Conservation (phyloP, 108 stramenopile species). For the Skeletonema potamos region DNA sequence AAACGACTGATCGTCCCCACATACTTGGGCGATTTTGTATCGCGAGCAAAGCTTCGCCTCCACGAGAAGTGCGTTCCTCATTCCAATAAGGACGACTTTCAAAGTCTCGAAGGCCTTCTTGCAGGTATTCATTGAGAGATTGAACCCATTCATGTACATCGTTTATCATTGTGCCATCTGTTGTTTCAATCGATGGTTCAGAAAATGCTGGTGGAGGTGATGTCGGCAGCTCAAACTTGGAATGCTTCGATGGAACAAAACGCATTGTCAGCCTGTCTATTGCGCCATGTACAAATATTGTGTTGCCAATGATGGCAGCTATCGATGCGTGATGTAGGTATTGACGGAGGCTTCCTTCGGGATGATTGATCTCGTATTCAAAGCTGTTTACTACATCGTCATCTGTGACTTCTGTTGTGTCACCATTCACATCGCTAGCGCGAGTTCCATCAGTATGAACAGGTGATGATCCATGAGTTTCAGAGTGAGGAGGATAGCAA, state of each 20-base stretch:
- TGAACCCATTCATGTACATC: constrained; percentile 58
- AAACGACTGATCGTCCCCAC: constrained; percentile 69
- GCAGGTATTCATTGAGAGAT: constrained; percentile 46
- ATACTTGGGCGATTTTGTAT: constrained; percentile 61
- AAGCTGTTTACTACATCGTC: constrained; percentile 61
- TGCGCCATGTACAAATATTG: constrained; percentile 74
- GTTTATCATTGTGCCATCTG: constrained; percentile 23
- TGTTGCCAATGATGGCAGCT: constrained; percentile 55
- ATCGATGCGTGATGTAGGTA: constrained; percentile 55
- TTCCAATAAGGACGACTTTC: constrained; percentile 51
- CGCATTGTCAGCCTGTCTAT: constrained; percentile 51
- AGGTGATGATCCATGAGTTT: constrained; percentile 4
- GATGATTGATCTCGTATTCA: constrained; percentile 44
- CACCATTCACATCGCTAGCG: not conserved
- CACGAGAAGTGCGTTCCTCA: constrained; percentile 45
- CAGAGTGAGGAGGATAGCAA: constrained; percentile 10
- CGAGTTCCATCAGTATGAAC: not conserved
- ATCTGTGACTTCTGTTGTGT: constrained; percentile 36
- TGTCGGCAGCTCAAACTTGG: constrained; percentile 51
- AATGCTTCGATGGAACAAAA: constrained; percentile 49
- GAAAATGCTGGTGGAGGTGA: constrained; percentile 22
- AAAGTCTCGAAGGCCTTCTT: constrained; percentile 48
- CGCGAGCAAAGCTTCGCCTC: constrained; percentile 61
- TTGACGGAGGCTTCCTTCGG: constrained; percentile 48
- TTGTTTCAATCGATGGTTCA: not conserved